A percentile compares a stretch with the other conserved stretches of the same genome.
Evolutionary conservation across 2,329 filamentous ascomycete genomes (phyloP).

Genomic region (Monilinia vaccinii-corymbosi): DNA sequence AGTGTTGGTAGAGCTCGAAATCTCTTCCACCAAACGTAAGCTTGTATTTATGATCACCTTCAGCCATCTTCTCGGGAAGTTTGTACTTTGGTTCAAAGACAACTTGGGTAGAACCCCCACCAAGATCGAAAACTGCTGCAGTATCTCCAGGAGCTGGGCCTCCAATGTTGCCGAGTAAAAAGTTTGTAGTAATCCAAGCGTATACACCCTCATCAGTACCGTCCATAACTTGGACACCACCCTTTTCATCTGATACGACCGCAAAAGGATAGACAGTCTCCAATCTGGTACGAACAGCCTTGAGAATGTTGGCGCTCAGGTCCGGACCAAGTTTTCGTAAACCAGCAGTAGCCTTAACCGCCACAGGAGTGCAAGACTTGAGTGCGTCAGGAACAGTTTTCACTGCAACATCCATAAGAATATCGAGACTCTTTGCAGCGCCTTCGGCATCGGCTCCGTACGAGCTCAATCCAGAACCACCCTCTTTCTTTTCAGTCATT

Average conservation of each 20-base stretch:
- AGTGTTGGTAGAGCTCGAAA: conserved; percentile 95
- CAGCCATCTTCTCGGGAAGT: conserved; percentile 74
- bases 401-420: conserved; percentile 79
- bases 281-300: conserved; percentile 72
- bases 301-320: conserved; percentile 73
- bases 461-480: conserved; percentile 67
- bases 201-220: conserved; percentile 96
- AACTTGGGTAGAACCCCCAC: conserved; percentile 95
- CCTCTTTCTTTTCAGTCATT: conserved; percentile 80
- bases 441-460: conserved; percentile 79
- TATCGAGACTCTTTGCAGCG: conserved; percentile 82
- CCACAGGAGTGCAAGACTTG: conserved; percentile 84
- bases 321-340: conserved; percentile 77
- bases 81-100: conserved; percentile 96
- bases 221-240: conserved; percentile 94
- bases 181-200: conserved; percentile 98
- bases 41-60: conserved; percentile 93
- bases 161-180: conserved; percentile 94
- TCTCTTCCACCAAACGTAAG: conserved; percentile 83
- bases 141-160: conserved; percentile 83
- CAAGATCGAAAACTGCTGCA: conserved; percentile 91
- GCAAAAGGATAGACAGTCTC: conserved; percentile 92
- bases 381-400: conserved; percentile 76
- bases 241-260: conserved; percentile 74
- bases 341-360: conserved; percentile 96